These are phyloP conservation scores for Psidium friedrichsthalianum DNA, from an alignment of 345 rosid genomes.

Conservation along the genomic window DNA sequence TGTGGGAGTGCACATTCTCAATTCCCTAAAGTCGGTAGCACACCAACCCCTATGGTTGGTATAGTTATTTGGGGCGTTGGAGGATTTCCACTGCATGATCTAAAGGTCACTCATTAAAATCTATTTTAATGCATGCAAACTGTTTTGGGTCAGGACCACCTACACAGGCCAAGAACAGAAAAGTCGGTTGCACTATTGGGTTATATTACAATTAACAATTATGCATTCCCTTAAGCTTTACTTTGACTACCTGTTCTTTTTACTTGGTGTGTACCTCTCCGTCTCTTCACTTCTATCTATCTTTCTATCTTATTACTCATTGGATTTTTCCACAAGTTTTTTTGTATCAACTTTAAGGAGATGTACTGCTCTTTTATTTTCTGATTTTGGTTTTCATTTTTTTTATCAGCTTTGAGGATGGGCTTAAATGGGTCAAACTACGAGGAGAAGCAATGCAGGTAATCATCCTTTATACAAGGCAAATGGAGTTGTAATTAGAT, in stretches of 20 bases:
- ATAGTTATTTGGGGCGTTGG: background rate
- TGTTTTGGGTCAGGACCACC: background rate
- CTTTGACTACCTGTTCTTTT: background rate
- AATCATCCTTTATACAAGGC: background rate
- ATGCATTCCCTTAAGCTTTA: background rate
- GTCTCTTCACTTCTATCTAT: background rate
- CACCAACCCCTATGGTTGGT: background rate
- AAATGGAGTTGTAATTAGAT: background rate
- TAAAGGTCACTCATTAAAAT: background rate
- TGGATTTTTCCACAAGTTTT: background rate
- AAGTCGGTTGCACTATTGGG: background rate
- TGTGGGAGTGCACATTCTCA: background rate
- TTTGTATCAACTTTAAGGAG: background rate
- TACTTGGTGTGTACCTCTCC: background rate
- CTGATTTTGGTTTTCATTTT: background rate
- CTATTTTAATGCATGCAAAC: background rate
- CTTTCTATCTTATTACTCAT: background rate
- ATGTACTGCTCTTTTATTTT: background rate
- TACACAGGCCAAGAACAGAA: background rate
- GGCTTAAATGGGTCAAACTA: conserved; percentile 88
- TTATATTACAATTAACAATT: background rate
- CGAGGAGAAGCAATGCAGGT: conserved; percentile 99
- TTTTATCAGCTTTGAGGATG: conserved; percentile 76
- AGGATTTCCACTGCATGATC: background rate
- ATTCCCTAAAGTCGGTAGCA: background rate